These are phyloP conservation scores for Hanseniaspora jakobsenii DNA, from an alignment of 805 yeast species.

Conservation along the genomic window DNA sequence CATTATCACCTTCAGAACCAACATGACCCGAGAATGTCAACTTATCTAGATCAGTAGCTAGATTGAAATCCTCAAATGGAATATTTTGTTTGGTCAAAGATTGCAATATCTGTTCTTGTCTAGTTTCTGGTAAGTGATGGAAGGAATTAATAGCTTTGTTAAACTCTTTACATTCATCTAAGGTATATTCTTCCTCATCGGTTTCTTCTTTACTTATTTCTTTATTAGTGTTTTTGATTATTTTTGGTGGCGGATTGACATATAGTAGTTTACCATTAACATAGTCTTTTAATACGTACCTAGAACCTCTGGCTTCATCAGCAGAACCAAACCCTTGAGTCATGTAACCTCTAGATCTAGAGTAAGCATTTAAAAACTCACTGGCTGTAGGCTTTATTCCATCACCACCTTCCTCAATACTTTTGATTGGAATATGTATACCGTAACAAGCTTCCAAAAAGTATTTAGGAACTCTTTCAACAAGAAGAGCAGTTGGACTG, in stretches of 20 bases:
- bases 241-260: slow-evolving; percentile 77
- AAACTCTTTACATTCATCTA: slow-evolving; percentile 49
- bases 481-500: slow-evolving; percentile 76
- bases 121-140: slow-evolving; percentile 52
- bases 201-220: not conserved
- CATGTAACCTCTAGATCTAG: slow-evolving; percentile 93
- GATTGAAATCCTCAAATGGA: slow-evolving; percentile 39
- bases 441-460: slow-evolving; percentile 88
- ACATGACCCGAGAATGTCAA: slow-evolving; percentile 73
- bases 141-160: slow-evolving; percentile 65
- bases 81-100: slow-evolving; percentile 52
- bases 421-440: slow-evolving; percentile 67
- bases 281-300: slow-evolving; percentile 85
- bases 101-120: slow-evolving; percentile 55
- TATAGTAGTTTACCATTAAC: slow-evolving; percentile 81
- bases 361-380: slow-evolving; percentile 82
- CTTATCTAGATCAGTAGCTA: slow-evolving; percentile 55
- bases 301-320: slow-evolving; percentile 87
- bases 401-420: slow-evolving; percentile 75
- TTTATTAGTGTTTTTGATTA: too few species aligned
- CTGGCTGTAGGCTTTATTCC: slow-evolving; percentile 74
- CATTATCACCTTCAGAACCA: slow-evolving; percentile 35
- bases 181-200: slow-evolving; percentile 40
- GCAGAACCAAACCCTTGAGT: slow-evolving; percentile 96
- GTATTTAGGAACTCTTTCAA: slow-evolving; percentile 78